Conservation (phyloP, 2,329 filamentous ascomycete genomes). For the Aotearoamyces nothofagi region DNA sequence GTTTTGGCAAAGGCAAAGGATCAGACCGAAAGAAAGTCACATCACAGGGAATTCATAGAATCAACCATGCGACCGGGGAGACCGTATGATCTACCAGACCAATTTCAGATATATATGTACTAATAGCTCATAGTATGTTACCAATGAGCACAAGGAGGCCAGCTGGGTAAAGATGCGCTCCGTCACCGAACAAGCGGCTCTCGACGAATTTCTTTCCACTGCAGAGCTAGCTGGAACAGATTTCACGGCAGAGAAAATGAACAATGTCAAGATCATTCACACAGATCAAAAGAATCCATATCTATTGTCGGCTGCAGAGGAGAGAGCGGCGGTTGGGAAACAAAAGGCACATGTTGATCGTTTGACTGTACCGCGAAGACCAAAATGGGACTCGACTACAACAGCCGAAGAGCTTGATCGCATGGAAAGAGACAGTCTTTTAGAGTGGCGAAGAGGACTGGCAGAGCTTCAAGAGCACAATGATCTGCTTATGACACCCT, state of each 20-base stretch:
- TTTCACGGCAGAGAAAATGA: constrained; percentile 98
- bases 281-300: constrained; percentile 93
- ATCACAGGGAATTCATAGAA: constrained; percentile 37
- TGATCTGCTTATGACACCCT: constrained; percentile 91
- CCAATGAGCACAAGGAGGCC: constrained; percentile 79
- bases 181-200: constrained; percentile 88
- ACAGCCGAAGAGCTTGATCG: constrained; percentile 70
- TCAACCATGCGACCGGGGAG: constrained; percentile 68
- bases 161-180: constrained; percentile 99
- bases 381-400: constrained; percentile 74
- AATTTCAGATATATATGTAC: constrained; percentile 2
- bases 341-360: constrained; percentile 66
- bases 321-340: constrained; percentile 63
- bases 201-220: constrained; percentile 92
- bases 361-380: constrained; percentile 79
- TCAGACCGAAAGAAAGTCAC: constrained; percentile 62
- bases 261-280: constrained; percentile 97
- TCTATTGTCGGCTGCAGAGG: constrained; percentile 71
- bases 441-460: constrained; percentile 79
- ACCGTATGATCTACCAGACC: constrained; percentile 29
- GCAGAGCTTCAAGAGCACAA: constrained; percentile 90
- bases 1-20: constrained; percentile 88
- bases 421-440: constrained; percentile 63
- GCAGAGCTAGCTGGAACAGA: constrained; percentile 96
- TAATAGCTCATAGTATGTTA: constrained; percentile 52